These are phyloP conservation scores for Oidiodendron maius DNA, from an alignment of 495 filamentous ascomycete species.

Conservation along the genomic window DNA sequence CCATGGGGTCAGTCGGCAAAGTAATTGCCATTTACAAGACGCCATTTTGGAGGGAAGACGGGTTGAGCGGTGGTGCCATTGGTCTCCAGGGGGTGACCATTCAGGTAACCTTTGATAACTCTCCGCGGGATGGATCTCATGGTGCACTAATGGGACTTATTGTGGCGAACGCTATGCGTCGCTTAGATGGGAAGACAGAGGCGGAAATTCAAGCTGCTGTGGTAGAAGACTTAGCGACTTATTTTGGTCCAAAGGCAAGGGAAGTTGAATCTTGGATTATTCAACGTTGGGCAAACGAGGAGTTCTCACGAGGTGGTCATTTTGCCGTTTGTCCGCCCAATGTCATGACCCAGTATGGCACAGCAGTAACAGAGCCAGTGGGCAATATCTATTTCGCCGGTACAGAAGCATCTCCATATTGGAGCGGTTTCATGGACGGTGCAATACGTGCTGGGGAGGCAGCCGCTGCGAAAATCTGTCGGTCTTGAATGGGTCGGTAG, in stretches of 20 bases:
- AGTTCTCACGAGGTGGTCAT: not conserved
- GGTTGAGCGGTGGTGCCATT: slow-evolving; percentile 26
- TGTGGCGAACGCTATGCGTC: slow-evolving; percentile 4
- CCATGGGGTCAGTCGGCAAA: slow-evolving; percentile 21
- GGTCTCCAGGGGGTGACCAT: not conserved
- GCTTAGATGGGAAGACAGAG: not conserved
- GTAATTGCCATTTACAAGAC: slow-evolving; percentile 27
- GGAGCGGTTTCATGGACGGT: slow-evolving; percentile 45
- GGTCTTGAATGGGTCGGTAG: too few relatives aligned
- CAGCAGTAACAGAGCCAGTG: slow-evolving; percentile 13
- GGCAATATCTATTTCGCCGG: slow-evolving; percentile 39
- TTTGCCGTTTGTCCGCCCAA: not conserved
- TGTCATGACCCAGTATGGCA: not conserved
- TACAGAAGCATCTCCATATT: slow-evolving; percentile 34
- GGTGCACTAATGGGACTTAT: slow-evolving; percentile 6
- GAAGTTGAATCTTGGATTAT: not conserved
- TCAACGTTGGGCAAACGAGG: not conserved
- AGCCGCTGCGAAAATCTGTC: slow-evolving; percentile 32
- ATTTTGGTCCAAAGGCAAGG: slow-evolving; percentile 1
- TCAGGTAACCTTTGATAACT: slow-evolving; percentile 2
- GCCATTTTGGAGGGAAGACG: slow-evolving; percentile 34
- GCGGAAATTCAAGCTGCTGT: slow-evolving; percentile 1
- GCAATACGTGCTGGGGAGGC: slow-evolving; percentile 32
- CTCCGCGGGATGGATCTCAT: not conserved
- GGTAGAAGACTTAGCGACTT: not conserved